Evolutionary conservation across 176 grass and related monocot genomes (phyloP).

Genomic region (Chrysopogon serrulatus): DNA sequence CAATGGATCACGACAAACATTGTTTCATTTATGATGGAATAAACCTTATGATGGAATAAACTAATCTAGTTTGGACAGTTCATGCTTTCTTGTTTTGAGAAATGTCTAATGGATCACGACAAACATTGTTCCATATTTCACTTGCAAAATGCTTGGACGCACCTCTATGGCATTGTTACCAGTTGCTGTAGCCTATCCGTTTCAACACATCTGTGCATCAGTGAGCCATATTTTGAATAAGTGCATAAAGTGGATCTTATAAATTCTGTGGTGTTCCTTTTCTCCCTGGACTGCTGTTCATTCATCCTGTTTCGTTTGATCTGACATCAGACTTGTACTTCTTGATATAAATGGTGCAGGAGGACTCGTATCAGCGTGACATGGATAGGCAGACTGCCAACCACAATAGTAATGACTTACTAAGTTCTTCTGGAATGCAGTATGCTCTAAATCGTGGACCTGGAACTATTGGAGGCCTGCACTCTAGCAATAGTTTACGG

Average conservation of each 20-base stretch:
- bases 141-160: background rate
- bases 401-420: slow-evolving; percentile 12
- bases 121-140: background rate
- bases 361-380: slow-evolving; percentile 26
- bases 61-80: background rate
- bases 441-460: slow-evolving; percentile 35
- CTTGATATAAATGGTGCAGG: slow-evolving; percentile 37
- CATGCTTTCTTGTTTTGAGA: background rate
- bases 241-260: background rate
- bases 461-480: slow-evolving; percentile 38
- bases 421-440: slow-evolving; percentile 48
- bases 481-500: slow-evolving; percentile 27
- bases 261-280: background rate
- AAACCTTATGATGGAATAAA: too few species aligned
- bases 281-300: background rate
- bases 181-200: background rate
- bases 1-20: background rate
- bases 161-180: background rate
- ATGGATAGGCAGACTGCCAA: slow-evolving; percentile 11
- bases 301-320: slow-evolving; percentile 3
- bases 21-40: background rate
- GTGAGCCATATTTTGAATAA: background rate
- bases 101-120: background rate
- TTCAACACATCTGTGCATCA: background rate
- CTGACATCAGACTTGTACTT: slow-evolving; percentile 2